These are phyloP conservation scores for Carex arenaria DNA, from an alignment of 202 grass and related monocot genomes.

Conservation along the genomic window DNA sequence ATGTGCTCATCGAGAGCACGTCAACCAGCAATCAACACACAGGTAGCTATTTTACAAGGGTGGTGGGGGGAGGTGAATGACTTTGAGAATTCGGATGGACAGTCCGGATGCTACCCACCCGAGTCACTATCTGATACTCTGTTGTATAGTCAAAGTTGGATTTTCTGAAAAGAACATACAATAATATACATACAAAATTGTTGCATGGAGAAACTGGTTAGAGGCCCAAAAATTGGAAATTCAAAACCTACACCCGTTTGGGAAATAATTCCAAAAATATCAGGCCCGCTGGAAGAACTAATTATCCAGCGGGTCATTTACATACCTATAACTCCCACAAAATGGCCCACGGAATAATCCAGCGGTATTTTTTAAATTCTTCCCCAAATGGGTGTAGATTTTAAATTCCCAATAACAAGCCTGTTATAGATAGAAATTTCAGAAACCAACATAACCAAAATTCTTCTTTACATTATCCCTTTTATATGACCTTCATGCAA, in stretches of 20 bases:
- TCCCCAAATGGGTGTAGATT: too few relatives aligned
- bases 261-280: too few relatives aligned
- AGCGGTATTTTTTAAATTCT: too few relatives aligned
- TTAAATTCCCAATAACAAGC: too few relatives aligned
- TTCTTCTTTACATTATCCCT: neutral
- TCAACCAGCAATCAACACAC: neutral
- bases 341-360: too few relatives aligned
- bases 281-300: too few relatives aligned
- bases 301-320: too few relatives aligned
- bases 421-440: too few relatives aligned
- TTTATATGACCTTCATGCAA: neutral
- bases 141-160: neutral
- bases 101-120: neutral
- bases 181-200: neutral
- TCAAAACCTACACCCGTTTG: too few relatives aligned
- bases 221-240: neutral
- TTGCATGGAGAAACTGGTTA: neutral
- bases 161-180: neutral
- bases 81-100: neutral
- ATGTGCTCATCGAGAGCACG: neutral
- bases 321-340: too few relatives aligned
- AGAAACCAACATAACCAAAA: neutral
- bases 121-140: neutral
- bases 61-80: neutral
- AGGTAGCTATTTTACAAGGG: neutral